Evolutionary conservation across 805 yeast species (phyloP), one percentile per base, ranked within the genome.

Genomic region (Candida verbasci): DNA sequence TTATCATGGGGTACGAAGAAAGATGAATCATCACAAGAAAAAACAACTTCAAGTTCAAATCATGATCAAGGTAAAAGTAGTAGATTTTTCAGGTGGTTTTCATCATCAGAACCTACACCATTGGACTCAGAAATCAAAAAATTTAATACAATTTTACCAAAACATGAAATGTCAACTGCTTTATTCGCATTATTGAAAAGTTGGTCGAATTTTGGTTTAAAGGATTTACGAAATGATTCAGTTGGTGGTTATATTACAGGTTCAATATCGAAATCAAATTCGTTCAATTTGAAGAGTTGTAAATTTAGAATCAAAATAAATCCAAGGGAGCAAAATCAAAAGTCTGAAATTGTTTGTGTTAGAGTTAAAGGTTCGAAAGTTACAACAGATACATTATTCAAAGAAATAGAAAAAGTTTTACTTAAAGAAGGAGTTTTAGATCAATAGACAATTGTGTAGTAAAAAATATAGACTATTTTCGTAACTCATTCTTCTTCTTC

Each of bases 191-290:
- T 83, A 38, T 61, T 83, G 45, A 65, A 58, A 30, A 77, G 82
- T 12, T 83, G 93, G 93, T 71, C 76, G 10, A 76, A 73, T 41
- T 82, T 82, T 48, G 91, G 93, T 7, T 58, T 83, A 48, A 75
- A 72, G 45, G 70, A 76, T 41, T 66, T 83, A 40, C 62, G 58
- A 25, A 58, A 73, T 31, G 71, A 71, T 45, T 62, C 66, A 15
- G 56, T 62, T 3, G 55, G 62, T 6, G 55, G 62, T 47, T 65
- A 64, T 22, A 65, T 83, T 21, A 72, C 71, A n/a, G 89, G 87
- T 36, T 68, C 75, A 14, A 72, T 83, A 23, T 66, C 86, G 1
- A 77, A 74, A 45, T 66, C 70, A 40, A 82, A 83, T 55, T 65
- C 80, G 2, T 60, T 82, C 48, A 74, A 81, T 32, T 60, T 82